A percentile compares a stretch with the other conserved stretches of the same genome.
Evolutionary conservation across 2,329 filamentous ascomycete genomes (phyloP).

Genomic region (Penicillium occitanis): DNA sequence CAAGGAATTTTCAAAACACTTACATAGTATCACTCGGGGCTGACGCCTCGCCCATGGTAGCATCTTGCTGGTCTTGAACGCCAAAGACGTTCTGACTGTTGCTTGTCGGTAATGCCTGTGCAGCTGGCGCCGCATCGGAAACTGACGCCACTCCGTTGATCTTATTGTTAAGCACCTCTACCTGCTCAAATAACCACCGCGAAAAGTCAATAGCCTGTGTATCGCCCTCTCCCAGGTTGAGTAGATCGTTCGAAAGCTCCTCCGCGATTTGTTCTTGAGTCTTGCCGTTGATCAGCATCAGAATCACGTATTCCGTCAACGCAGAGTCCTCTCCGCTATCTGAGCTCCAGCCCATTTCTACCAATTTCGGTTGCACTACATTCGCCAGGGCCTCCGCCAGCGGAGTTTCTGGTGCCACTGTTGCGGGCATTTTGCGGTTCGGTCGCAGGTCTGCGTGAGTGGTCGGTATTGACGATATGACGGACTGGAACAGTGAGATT

Average conservation of each 20-base stretch:
- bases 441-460: conserved; percentile 64
- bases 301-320: conserved; percentile 91
- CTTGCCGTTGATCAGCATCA: conserved; percentile 96
- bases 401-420: conserved; percentile 74
- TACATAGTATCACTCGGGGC: conserved; percentile 41
- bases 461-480: neutral
- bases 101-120: conserved; percentile 37
- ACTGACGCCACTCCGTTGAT: conserved; percentile 52
- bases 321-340: conserved; percentile 77
- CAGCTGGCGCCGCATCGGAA: conserved; percentile 23
- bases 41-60: conserved; percentile 66
- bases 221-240: conserved; percentile 79
- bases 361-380: conserved; percentile 84
- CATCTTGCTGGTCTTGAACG: conserved; percentile 57
- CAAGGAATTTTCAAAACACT: conserved; percentile 22
- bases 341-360: conserved; percentile 88
- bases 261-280: conserved; percentile 83
- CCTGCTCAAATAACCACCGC: conserved; percentile 89
- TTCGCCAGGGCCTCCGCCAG: conserved; percentile 79
- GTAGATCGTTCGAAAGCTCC: conserved; percentile 83
- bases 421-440: conserved; percentile 65
- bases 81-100: conserved; percentile 36
- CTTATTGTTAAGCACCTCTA: conserved; percentile 65
- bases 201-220: conserved; percentile 79
- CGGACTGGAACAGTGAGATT: neutral